Conservation (phyloP, 2,329 filamentous ascomycete genomes). For the Lecanicillium sp. region DNA sequence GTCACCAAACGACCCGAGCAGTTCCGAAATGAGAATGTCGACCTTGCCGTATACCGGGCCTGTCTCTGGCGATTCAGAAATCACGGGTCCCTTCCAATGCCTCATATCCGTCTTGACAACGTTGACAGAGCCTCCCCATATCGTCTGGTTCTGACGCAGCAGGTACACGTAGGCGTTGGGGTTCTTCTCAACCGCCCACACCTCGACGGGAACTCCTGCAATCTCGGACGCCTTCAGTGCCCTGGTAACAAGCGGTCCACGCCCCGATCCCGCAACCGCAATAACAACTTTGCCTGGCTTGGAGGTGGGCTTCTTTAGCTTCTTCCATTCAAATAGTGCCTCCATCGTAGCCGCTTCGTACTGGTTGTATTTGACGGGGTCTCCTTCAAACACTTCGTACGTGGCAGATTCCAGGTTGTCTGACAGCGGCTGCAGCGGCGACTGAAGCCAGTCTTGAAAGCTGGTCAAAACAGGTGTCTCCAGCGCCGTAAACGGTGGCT, state of each 20-base stretch:
- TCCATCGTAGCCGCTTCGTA: slow-evolving; percentile 80
- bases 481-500: slow-evolving; percentile 51
- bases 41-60: slow-evolving; percentile 56
- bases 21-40: slow-evolving; percentile 89
- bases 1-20: slow-evolving; percentile 91
- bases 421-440: slow-evolving; percentile 85
- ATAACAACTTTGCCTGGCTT: slow-evolving; percentile 68
- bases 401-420: slow-evolving; percentile 97
- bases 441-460: slow-evolving; percentile 91
- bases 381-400: slow-evolving; percentile 97
- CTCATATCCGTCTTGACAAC: slow-evolving; percentile 97
- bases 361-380: slow-evolving; percentile 95
- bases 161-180: slow-evolving; percentile 94
- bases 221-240: slow-evolving; percentile 72
- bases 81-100: slow-evolving; percentile 77
- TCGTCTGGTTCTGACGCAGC: slow-evolving; percentile 71
- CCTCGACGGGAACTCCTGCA: slow-evolving; percentile 69
- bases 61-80: slow-evolving; percentile 32
- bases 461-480: slow-evolving; percentile 45
- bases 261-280: slow-evolving; percentile 86
- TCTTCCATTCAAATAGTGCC: slow-evolving; percentile 73
- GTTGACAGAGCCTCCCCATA: slow-evolving; percentile 76
- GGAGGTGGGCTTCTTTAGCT: slow-evolving; percentile 64
- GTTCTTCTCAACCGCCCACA: slow-evolving; percentile 97
- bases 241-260: slow-evolving; percentile 84